Percentiles rank a stretch among this genome's conserved stretches.
Evolutionary conservation across 2,329 filamentous ascomycete genomes (phyloP).

Genomic region (Xylariaceae sp.): DNA sequence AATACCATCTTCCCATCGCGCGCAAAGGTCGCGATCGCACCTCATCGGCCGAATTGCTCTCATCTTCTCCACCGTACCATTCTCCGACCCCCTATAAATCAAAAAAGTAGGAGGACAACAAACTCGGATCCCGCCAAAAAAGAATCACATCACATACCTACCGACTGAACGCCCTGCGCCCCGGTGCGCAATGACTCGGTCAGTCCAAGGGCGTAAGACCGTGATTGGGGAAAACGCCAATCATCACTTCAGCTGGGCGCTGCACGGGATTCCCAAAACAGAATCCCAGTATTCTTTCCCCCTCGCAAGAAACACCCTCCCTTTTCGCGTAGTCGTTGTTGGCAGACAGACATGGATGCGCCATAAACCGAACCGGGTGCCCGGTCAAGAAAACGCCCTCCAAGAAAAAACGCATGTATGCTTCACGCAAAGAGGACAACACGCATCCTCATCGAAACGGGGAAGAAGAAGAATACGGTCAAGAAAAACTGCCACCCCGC

Average conservation of each 20-base stretch:
- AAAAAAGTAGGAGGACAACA: too few relatives aligned
- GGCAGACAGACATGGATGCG: background rate
- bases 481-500: background rate
- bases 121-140: background rate
- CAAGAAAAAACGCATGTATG: too few relatives aligned
- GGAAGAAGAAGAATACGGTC: background rate
- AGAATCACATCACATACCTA: background rate
- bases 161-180: background rate
- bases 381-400: background rate
- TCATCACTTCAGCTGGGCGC: too few relatives aligned
- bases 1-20: background rate
- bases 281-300: too few relatives aligned
- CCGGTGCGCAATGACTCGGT: background rate
- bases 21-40: background rate
- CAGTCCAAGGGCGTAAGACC: background rate
- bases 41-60: slow-evolving; percentile 11
- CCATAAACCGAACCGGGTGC: background rate
- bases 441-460: too few relatives aligned
- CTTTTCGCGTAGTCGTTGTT: too few relatives aligned
- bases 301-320: too few relatives aligned
- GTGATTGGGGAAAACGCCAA: background rate
- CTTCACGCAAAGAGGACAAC: too few relatives aligned
- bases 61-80: background rate
- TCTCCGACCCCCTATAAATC: background rate
- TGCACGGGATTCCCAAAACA: too few relatives aligned